A percentile compares a stretch with the other conserved stretches of the same genome.
Evolutionary conservation across 805 yeast genomes (phyloP).

Genomic region (Hyphopichia homilentoma): DNA sequence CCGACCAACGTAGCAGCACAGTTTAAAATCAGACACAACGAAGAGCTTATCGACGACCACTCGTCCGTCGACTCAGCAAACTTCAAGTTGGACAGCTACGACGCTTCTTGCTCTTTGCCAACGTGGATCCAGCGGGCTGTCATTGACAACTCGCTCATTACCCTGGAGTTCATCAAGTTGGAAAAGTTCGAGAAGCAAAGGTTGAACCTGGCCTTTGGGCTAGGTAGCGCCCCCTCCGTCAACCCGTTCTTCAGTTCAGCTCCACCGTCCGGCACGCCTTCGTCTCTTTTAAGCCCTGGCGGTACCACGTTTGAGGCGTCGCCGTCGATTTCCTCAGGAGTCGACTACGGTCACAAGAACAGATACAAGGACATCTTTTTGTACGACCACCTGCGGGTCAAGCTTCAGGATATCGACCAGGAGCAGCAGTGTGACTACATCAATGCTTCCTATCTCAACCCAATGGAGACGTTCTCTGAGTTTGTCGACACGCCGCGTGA

Average conservation of each 20-base stretch:
- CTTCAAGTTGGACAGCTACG: slow-evolving; percentile 23
- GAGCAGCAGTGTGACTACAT: slow-evolving; percentile 54
- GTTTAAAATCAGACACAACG: slow-evolving; percentile 49
- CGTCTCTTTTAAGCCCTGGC: slow-evolving; percentile 8
- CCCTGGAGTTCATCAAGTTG: slow-evolving; percentile 51
- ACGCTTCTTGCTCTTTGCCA: slow-evolving; percentile 40
- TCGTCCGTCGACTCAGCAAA: slow-evolving; percentile 12
- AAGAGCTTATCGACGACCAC: slow-evolving; percentile 34
- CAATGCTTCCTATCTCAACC: slow-evolving; percentile 67
- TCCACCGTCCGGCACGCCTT: slow-evolving; percentile 82
- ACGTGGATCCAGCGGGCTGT: slow-evolving; percentile 22
- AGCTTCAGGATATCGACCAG: slow-evolving; percentile 29
- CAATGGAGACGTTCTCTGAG: slow-evolving; percentile 10
- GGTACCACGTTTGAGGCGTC: slow-evolving; percentile 14
- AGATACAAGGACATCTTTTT: slow-evolving; percentile 88
- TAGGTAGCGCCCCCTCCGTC: not conserved
- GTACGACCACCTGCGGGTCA: slow-evolving; percentile 81
- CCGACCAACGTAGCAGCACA: slow-evolving; percentile 38
- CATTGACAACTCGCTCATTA: slow-evolving; percentile 4
- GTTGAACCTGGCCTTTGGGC: slow-evolving; percentile 32
- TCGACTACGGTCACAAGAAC: slow-evolving; percentile 77
- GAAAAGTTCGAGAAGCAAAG: slow-evolving; percentile 71
- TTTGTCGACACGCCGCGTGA: slow-evolving; percentile 7
- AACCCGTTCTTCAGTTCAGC: not conserved
- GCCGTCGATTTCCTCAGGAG: slow-evolving; percentile 64